These are phyloP conservation scores for Trichosporon coremiiforme DNA, from an alignment of 1,284 basidiomycete genomes.

Conservation along the genomic window DNA sequence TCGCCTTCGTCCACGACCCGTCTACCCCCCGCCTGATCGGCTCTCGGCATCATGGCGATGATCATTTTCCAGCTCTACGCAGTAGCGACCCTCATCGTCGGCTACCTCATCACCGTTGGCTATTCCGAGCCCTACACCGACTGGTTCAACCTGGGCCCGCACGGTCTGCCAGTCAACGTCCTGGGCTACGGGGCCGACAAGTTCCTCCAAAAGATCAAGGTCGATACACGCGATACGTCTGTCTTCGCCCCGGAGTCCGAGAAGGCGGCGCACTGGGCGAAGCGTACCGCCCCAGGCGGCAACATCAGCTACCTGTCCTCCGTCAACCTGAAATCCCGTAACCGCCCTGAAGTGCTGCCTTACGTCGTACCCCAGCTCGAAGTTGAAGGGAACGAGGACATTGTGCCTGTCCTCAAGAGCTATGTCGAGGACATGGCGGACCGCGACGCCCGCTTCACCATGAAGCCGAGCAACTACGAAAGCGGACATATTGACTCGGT, in stretches of 20 bases:
- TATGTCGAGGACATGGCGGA: constrained; percentile 20
- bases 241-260: neutral
- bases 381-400: neutral
- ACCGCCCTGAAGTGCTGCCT: neutral
- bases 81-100: neutral
- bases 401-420: neutral
- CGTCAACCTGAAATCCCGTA: neutral
- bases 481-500: neutral
- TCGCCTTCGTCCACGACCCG: too few relatives aligned
- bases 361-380: constrained; percentile 21
- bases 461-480: constrained; percentile 2
- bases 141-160: constrained; percentile 4
- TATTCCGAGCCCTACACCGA: neutral
- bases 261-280: neutral
- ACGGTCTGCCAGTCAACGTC: constrained; percentile 7
- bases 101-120: constrained; percentile 5
- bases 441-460: neutral
- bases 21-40: neutral
- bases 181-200: constrained; percentile 2
- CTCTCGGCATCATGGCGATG: neutral
- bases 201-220: neutral
- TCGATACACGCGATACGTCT: neutral
- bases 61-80: constrained; percentile 4
- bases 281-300: neutral
- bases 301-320: neutral